phyloP scores from a whole-genome alignment of 2,329 filamentous ascomycete genomes.

The Penicillium psychrosexuale region DNA sequence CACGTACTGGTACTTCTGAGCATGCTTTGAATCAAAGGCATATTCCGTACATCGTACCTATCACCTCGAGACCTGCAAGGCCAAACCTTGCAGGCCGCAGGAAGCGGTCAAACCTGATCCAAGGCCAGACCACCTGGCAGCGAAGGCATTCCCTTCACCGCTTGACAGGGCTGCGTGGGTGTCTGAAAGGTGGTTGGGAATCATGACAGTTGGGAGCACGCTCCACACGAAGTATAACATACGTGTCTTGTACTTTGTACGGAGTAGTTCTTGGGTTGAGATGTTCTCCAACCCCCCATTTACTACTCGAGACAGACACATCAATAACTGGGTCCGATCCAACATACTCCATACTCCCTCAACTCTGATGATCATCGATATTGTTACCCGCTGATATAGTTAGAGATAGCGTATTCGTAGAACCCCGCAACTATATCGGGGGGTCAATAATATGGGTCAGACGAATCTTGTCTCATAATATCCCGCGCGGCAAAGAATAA shows the following conservation, averaged over 20 bases:
- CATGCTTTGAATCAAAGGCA: background rate
- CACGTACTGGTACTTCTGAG: slow-evolving; percentile 5
- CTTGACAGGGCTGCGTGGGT: slow-evolving; percentile 23
- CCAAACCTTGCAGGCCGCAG: slow-evolving; percentile 26
- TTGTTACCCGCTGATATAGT: slow-evolving; percentile 1
- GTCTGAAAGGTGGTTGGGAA: slow-evolving; percentile 15
- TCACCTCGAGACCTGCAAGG: slow-evolving; percentile 23
- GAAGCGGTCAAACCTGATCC: slow-evolving; percentile 28
- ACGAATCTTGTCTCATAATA: slow-evolving; percentile 15
- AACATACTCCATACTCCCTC: background rate
- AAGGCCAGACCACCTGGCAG: slow-evolving; percentile 13
- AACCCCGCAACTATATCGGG: slow-evolving; percentile 10
- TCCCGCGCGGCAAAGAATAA: slow-evolving; percentile 19
- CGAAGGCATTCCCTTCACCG: slow-evolving; percentile 20
- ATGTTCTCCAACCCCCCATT: background rate
- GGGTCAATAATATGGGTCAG: slow-evolving; percentile 1
- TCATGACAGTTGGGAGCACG: slow-evolving; percentile 7
- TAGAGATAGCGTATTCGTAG: background rate
- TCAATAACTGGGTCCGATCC: background rate
- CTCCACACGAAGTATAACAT: slow-evolving; percentile 7
- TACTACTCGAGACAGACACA: background rate
- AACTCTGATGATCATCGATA: slow-evolving; percentile 2
- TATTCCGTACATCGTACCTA: slow-evolving; percentile 1
- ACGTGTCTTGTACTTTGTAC: slow-evolving; percentile 1
- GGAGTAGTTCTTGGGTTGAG: background rate